Conservation (phyloP, 306 rosid species). For the Pyrus communis region DNA sequence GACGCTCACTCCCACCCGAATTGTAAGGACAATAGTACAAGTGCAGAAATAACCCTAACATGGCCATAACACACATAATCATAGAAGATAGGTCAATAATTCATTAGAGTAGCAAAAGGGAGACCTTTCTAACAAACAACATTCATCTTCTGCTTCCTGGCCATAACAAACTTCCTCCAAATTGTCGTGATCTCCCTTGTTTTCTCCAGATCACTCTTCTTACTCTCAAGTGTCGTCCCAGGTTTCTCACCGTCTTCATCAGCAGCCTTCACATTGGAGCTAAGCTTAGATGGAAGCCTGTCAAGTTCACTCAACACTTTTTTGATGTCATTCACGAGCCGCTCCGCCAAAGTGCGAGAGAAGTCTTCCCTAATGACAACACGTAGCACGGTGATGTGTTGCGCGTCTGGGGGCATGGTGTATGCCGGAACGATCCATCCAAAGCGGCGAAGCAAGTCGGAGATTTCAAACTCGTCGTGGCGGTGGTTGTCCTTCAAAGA, state of each 20-base stretch:
- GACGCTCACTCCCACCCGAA: neutral
- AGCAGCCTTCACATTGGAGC: constrained; percentile 1
- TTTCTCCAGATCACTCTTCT: constrained; percentile 51
- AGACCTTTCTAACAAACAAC: constrained; percentile 49
- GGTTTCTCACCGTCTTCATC: neutral
- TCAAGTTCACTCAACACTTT: constrained; percentile 82
- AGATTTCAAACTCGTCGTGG: constrained; percentile 68
- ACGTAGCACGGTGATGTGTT: constrained; percentile 68
- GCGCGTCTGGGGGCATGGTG: constrained; percentile 89
- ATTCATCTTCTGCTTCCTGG: constrained; percentile 58
- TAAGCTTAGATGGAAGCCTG: constrained; percentile 38
- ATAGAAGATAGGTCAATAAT: neutral
- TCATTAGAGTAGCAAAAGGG: neutral
- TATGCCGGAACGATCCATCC: constrained; percentile 98
- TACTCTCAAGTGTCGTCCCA: constrained; percentile 3
- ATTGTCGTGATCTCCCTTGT: constrained; percentile 62
- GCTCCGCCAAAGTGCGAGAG: constrained; percentile 81
- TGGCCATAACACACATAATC: neutral
- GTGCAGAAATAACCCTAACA: neutral
- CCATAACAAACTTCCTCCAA: constrained; percentile 75
- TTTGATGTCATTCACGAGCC: constrained; percentile 54
- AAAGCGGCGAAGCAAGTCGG: constrained; percentile 57
- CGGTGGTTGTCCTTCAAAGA: constrained; percentile 52
- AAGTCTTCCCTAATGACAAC: constrained; percentile 91
- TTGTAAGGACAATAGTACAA: neutral